A percentile compares a stretch with the other conserved stretches of the same genome.
These are phyloP conservation scores for Scheffersomyces illinoinensis DNA, from an alignment of 1,139 yeast genomes.

Conservation along the genomic window DNA sequence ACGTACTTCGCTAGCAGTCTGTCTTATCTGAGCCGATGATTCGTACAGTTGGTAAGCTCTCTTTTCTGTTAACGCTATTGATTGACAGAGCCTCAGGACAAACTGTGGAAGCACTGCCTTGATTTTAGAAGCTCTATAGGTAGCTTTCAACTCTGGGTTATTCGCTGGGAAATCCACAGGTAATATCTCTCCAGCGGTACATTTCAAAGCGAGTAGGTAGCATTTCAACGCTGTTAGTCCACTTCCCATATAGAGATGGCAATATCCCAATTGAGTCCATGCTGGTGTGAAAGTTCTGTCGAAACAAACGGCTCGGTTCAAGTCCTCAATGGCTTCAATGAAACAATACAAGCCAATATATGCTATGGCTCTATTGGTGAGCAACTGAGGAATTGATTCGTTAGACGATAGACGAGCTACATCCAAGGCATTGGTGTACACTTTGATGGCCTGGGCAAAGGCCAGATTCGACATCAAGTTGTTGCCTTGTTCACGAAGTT, in stretches of 20 bases:
- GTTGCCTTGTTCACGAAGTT: conserved; percentile 43
- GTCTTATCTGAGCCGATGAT: conserved; percentile 20
- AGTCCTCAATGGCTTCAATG: conserved; percentile 42
- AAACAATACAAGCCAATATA: conserved; percentile 46
- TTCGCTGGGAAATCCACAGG: conserved; percentile 26
- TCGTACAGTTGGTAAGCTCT: conserved; percentile 43
- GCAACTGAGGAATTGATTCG: conserved; percentile 32
- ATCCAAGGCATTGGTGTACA: conserved; percentile 41
- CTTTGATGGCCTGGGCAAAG: conserved; percentile 43
- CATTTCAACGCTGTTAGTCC: conserved; percentile 35
- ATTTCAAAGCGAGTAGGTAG: conserved; percentile 33
- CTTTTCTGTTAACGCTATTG: conserved; percentile 39
- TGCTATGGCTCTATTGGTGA: conserved; percentile 45
- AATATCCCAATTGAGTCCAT: conserved; percentile 49
- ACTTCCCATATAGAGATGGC: conserved; percentile 45
- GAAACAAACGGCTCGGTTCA: conserved; percentile 30
- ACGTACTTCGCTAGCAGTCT: conserved; percentile 28
- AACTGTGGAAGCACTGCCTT: conserved; percentile 39
- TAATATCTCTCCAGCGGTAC: conserved; percentile 32
- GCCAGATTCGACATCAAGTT: conserved; percentile 39
- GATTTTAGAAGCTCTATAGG: conserved; percentile 24
- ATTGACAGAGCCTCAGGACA: conserved; percentile 36
- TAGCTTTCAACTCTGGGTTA: conserved; percentile 11
- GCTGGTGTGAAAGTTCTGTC: conserved; percentile 44
- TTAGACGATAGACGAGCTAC: conserved; percentile 16